These are phyloP conservation scores for Penicillium sp. DNA, from an alignment of 2,329 filamentous ascomycete genomes.

Conservation along the genomic window DNA sequence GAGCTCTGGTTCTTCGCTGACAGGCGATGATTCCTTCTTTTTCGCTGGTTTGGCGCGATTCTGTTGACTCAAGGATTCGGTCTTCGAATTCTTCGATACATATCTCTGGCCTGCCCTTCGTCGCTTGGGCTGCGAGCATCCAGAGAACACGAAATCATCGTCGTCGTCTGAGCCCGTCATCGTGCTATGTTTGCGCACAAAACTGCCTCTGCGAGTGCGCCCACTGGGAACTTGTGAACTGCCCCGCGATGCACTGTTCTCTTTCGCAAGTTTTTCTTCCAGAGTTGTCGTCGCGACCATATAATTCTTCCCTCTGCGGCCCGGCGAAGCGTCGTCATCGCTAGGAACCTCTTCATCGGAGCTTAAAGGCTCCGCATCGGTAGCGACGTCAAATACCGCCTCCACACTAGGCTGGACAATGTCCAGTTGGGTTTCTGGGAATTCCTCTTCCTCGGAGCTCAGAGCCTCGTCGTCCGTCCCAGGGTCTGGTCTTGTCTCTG, in stretches of 20 bases:
- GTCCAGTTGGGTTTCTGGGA: neutral
- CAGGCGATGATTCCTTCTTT: neutral
- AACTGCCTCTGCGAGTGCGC: neutral
- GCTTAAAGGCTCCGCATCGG: slow-evolving; percentile 6
- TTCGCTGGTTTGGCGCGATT: neutral
- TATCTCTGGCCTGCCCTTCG: slow-evolving; percentile 17
- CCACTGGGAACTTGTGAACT: slow-evolving; percentile 12
- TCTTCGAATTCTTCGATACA: slow-evolving; percentile 16
- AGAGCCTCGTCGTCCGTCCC: slow-evolving; percentile 8
- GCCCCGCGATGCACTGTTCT: neutral
- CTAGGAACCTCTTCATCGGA: slow-evolving; percentile 6
- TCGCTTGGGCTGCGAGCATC: slow-evolving; percentile 17
- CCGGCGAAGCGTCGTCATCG: slow-evolving; percentile 11
- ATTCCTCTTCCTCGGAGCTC: slow-evolving; percentile 7
- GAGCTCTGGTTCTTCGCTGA: neutral
- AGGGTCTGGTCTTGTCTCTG: neutral
- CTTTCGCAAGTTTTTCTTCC: slow-evolving; percentile 24
- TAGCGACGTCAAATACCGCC: neutral
- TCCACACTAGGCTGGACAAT: neutral
- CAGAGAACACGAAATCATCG: slow-evolving; percentile 13
- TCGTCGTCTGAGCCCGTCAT: slow-evolving; percentile 14
- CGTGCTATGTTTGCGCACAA: slow-evolving; percentile 9
- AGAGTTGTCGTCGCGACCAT: slow-evolving; percentile 14
- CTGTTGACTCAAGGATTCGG: slow-evolving; percentile 13
- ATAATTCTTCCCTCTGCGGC: slow-evolving; percentile 4